Evolutionary conservation across 2,329 filamentous ascomycete species (phyloP), one percentile per base, ranked within the genome.

Genomic region (Diplodia corticola): DNA sequence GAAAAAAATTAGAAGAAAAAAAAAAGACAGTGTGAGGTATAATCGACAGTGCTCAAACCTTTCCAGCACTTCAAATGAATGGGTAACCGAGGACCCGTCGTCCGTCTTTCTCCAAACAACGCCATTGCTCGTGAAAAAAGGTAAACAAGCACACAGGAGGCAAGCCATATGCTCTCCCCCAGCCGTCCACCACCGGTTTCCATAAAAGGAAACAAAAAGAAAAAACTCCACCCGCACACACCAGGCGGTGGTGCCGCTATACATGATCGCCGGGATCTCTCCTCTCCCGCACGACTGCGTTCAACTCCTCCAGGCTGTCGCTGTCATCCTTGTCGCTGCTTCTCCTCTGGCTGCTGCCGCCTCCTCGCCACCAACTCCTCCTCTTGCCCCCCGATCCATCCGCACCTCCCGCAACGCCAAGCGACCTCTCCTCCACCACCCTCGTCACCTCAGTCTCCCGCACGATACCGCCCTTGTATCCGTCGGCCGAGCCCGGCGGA

Each of bases 291-390:
- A 20, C 33, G 5, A 15, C 53, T 4, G 54, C 37, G 26, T 60
- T 46, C 55, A 60, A 12, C 40, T 60, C 40, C 5, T 22, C 20
- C 55, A 48, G 55, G 20, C 55, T 60, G 24, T 60, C 55, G 17
- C n/a, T 48, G 26, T 60, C 55, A 6, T 60, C 55, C 10, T 6
- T 24, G 37, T 37, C 30, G 2, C 20, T 37, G 9, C 55, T 60
- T 30, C 26, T 60, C 40, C 55, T 30, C 24, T 60, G 35, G 20
- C 37, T 28, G 20, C 54, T 26, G 17, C 22, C 55, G 7, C 28
- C 26, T 17, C 44, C 40, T 24, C 35, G 37, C 55, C 55, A 60
- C 55, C 55, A 60, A 20, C 55, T 60, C 55, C 35, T 60, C 24
- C 55, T 28, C 55, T 33, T 46, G 1, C 55, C 28, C 2, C 54